Evolutionary conservation across 345 rosid species (phyloP).

Genomic region (Nasturtium officinale): DNA sequence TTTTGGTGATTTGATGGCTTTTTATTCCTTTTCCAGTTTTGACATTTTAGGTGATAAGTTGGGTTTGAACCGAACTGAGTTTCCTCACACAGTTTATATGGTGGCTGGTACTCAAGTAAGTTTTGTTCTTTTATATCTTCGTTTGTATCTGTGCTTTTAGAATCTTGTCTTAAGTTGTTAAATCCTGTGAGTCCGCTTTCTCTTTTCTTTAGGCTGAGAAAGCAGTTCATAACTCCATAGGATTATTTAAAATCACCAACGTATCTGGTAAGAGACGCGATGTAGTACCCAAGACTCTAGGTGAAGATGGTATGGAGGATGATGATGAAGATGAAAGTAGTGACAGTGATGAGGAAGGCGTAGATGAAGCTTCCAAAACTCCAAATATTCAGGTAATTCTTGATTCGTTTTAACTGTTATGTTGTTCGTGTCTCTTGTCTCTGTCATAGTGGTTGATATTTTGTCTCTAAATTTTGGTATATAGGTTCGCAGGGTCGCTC

Average conservation of each 20-base stretch:
- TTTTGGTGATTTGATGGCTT: slow-evolving; percentile 7
- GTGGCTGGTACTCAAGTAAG: slow-evolving; percentile 92
- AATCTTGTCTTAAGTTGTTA: background rate
- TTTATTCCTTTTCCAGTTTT: slow-evolving; percentile 58
- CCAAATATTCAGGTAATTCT: slow-evolving; percentile 73
- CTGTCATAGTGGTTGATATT: slow-evolving; percentile 11
- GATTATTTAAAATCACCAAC: slow-evolving; percentile 72
- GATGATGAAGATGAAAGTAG: slow-evolving; percentile 60
- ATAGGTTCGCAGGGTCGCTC: slow-evolving; percentile 80
- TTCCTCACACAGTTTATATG: slow-evolving; percentile 82
- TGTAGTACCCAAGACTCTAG: slow-evolving; percentile 60
- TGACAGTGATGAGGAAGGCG: slow-evolving; percentile 80
- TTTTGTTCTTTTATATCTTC: slow-evolving; percentile 3
- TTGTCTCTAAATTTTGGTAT: slow-evolving; percentile 29
- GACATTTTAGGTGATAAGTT: slow-evolving; percentile 75
- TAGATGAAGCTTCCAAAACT: slow-evolving; percentile 54
- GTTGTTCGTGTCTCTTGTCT: slow-evolving; percentile 3
- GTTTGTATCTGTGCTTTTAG: background rate
- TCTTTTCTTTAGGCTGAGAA: slow-evolving; percentile 70
- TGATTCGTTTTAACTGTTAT: slow-evolving; percentile 12
- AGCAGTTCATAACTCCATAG: slow-evolving; percentile 73
- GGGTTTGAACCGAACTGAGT: slow-evolving; percentile 84
- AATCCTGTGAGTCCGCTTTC: background rate
- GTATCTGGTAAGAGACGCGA: slow-evolving; percentile 85
- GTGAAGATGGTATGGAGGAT: slow-evolving; percentile 59